Evolutionary conservation across 345 rosid species (phyloP).

Genomic region (Hypericum androsaemum): DNA sequence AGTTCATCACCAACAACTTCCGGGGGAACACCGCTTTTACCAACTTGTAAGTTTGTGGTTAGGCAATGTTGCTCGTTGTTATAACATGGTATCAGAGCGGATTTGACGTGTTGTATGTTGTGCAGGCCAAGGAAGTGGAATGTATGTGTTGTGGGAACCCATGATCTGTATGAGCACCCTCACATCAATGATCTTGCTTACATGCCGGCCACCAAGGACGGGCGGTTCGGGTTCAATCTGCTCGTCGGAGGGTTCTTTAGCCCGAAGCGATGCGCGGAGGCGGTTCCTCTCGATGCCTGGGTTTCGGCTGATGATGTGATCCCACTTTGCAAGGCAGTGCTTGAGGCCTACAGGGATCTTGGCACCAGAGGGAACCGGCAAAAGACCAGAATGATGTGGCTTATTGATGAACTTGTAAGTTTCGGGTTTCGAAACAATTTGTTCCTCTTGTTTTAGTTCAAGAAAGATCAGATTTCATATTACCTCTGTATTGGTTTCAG

Average conservation of each 20-base stretch:
- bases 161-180: constrained; percentile 94
- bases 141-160: constrained; percentile 84
- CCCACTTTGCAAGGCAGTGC: constrained; percentile 63
- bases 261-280: constrained; percentile 79
- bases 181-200: constrained; percentile 96
- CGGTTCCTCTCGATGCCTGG: constrained; percentile 94
- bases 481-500: constrained; percentile 27
- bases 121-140: constrained; percentile 97
- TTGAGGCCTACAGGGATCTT: constrained; percentile 86
- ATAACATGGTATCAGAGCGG: neutral
- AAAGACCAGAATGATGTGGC: constrained; percentile 97
- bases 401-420: constrained; percentile 88
- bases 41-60: constrained; percentile 51
- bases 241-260: constrained; percentile 97
- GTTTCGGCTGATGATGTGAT: constrained; percentile 66
- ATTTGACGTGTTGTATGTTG: constrained; percentile 8
- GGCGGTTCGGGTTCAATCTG: constrained; percentile 74
- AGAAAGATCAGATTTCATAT: neutral
- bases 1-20: constrained; percentile 65
- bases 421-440: too few species aligned
- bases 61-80: too few species aligned
- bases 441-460: neutral
- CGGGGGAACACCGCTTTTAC: constrained; percentile 58
- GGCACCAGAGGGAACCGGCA: constrained; percentile 83
- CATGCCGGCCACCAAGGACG: constrained; percentile 80